Base-by-base conservation (phyloP, 495 filamentous ascomycete genomes). In the Lineolata rhizophorae region DNA sequence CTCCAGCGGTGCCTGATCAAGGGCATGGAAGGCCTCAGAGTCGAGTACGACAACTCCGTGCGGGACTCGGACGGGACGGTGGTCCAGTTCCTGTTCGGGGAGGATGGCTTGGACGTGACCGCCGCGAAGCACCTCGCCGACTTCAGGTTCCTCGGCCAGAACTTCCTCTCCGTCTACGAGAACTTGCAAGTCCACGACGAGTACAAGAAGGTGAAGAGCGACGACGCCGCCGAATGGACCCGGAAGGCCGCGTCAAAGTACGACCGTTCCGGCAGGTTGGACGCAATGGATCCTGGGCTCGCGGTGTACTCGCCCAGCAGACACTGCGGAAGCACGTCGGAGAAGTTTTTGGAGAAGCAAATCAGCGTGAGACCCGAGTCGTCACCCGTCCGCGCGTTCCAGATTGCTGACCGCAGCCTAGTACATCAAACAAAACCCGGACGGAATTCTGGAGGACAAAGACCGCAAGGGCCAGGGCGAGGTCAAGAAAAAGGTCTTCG, bases 1-100 rank as follows among this genome's bases (percentile, higher is more conserved):
- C 55, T 99, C 37, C 90, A 99, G 50, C 76, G 90, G 50, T 99
- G 90, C 64, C 55, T 99, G 42, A 87, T 95, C 54, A 99, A 99
- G 60, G 90, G 85, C 28, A 92, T 99, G 84, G 90, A 99, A 51
- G 90, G 90, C 2, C 55, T 94, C 27, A 74, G 66, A 42, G 81
- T 90, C 0, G 69, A 84, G 40, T 94, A 99, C 49, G 90, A 99
- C 46, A 78, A 70, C 15, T 84, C 84, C 14, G 87, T 99, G 13
- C 64, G 90, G 35, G 87, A 99, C 45, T 71, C 82, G 4, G 87
- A 95, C 51, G 90, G 90, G 17, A 76, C 76, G 4, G 62, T 99
- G 44, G 61, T 99, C 5, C 87, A 99, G 44, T 95, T 95, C 60
- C 50, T 95, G 30, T 99, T 92, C 45, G 90, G 87, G 37, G 90